Percentiles rank a stretch among this genome's conserved stretches.
These are phyloP conservation scores for Dictyostelium intermedium DNA, from an alignment of 78 protist genomes.

Conservation along the genomic window DNA sequence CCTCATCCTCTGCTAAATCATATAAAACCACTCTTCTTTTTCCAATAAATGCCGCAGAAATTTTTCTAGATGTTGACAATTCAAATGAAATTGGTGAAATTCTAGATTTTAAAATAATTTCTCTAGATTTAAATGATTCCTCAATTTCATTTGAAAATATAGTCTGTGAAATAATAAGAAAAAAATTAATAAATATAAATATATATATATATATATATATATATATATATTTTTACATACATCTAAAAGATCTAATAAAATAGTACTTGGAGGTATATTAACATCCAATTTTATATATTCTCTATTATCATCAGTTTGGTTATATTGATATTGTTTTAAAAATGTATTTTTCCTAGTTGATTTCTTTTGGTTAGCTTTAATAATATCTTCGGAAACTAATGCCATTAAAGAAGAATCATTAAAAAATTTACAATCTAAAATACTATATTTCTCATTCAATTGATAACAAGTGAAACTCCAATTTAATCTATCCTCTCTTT, in stretches of 20 bases:
- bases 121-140: conserved; percentile 21
- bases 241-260: conserved; percentile 42
- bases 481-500: not conserved
- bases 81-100: not conserved
- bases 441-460: not conserved
- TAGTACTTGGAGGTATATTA: conserved; percentile 20
- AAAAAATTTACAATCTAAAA: not conserved
- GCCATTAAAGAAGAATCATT: not conserved
- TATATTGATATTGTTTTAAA: conserved; percentile 14
- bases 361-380: not conserved
- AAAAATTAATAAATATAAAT: too few relatives aligned
- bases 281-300: conserved; percentile 15
- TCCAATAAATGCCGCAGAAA: not conserved
- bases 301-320: not conserved
- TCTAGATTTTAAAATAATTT: not conserved
- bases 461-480: conserved; percentile 5
- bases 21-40: conserved; percentile 9
- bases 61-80: conserved; percentile 25
- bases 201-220: too few relatives aligned
- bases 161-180: not conserved
- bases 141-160: not conserved
- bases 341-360: conserved; percentile 12
- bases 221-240: conserved; percentile 12
- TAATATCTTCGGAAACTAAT: not conserved
- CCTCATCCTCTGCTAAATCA: conserved; percentile 62